These are phyloP conservation scores for Ricinus communis DNA, from an alignment of 345 rosid species.

Conservation along the genomic window DNA sequence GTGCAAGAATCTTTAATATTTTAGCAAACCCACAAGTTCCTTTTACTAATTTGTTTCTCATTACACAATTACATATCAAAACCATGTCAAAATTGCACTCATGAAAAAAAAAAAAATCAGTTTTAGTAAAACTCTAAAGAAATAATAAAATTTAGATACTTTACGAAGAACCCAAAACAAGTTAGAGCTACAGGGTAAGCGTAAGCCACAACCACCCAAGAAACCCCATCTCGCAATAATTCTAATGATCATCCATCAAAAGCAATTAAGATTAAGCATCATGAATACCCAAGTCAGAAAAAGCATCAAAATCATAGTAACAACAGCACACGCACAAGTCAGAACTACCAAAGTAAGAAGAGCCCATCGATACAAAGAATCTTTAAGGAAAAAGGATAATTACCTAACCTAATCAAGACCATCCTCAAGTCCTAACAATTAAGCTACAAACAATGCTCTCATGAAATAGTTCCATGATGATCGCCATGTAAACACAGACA, in stretches of 20 bases:
- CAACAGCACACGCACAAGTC: background rate
- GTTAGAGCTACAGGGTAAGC: background rate
- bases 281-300: background rate
- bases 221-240: background rate
- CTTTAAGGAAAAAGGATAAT: background rate
- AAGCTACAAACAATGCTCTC: background rate
- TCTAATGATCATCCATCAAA: background rate
- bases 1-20: background rate
- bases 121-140: background rate
- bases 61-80: background rate
- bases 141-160: background rate
- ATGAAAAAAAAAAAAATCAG: background rate
- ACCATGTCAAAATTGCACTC: background rate
- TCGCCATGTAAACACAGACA: background rate
- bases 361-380: background rate
- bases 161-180: background rate
- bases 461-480: background rate
- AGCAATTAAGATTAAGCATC: background rate
- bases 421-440: slow-evolving; percentile 10
- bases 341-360: background rate
- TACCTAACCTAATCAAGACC: too few relatives aligned
- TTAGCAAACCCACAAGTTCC: background rate
- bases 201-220: background rate
- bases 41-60: background rate
- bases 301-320: background rate